Percentiles rank a stretch among this genome's conserved stretches.
Evolutionary conservation across 805 yeast genomes (phyloP).

Genomic region (Grigorovia humatica): DNA sequence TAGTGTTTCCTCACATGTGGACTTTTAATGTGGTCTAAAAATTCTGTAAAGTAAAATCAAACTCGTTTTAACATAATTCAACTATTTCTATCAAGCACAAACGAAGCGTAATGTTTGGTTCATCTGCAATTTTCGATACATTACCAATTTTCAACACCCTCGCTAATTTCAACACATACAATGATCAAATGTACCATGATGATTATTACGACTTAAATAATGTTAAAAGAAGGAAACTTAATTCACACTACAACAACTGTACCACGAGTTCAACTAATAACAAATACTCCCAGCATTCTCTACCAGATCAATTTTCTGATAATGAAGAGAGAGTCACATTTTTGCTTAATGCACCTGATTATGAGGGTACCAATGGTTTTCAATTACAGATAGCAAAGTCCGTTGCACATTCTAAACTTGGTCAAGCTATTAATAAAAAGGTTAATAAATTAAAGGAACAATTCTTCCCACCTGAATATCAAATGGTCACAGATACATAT

Average conservation of each 20-base stretch:
- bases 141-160: slow-evolving; percentile 3
- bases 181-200: not conserved
- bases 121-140: not conserved
- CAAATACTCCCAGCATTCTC: not conserved
- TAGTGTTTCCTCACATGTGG: not conserved
- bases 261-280: not conserved
- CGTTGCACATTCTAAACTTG: not conserved
- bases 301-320: slow-evolving; percentile 7
- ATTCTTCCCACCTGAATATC: slow-evolving; percentile 5
- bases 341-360: slow-evolving; percentile 14
- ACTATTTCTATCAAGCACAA: too few species aligned
- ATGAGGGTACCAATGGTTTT: slow-evolving; percentile 6
- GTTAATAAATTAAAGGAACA: not conserved
- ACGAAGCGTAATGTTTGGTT: not conserved
- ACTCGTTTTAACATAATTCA: too few species aligned
- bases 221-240: slow-evolving; percentile 2
- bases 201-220: not conserved
- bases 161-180: not conserved
- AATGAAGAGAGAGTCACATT: slow-evolving; percentile 22
- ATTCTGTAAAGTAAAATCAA: too few species aligned
- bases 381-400: slow-evolving; percentile 12
- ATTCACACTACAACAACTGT: too few species aligned
- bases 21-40: too few species aligned
- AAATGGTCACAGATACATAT: slow-evolving; percentile 17
- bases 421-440: not conserved